Evolutionary conservation across 1,284 basidiomycete genomes (phyloP).

Genomic region (Taiwanofungus camphoratus): DNA sequence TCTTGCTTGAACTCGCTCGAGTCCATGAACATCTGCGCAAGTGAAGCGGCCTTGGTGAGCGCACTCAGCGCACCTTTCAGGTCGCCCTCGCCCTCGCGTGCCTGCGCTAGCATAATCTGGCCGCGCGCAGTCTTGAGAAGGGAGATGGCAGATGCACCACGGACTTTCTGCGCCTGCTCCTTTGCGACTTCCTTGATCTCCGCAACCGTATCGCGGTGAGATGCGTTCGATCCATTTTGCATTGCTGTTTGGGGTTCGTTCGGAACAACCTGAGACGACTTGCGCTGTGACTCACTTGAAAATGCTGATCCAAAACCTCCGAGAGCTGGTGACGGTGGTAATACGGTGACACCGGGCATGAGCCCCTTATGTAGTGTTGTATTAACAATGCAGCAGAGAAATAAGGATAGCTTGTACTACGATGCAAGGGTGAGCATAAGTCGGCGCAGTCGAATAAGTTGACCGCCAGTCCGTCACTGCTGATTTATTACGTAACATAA

Average conservation of each 20-base stretch:
- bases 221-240: slow-evolving; percentile 28
- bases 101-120: slow-evolving; percentile 45
- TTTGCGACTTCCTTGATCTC: slow-evolving; percentile 63
- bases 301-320: slow-evolving; percentile 20
- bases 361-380: slow-evolving; percentile 10
- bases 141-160: slow-evolving; percentile 48
- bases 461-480: no score
- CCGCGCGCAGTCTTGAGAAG: slow-evolving; percentile 56
- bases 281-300: slow-evolving; percentile 20
- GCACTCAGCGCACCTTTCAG: slow-evolving; percentile 52
- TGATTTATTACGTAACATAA: no score
- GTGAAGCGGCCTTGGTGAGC: slow-evolving; percentile 53
- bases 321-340: slow-evolving; percentile 27
- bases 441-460: no score
- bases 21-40: slow-evolving; percentile 52
- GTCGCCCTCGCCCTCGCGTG: slow-evolving; percentile 50
- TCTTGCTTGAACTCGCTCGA: slow-evolving; percentile 51
- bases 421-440: no score
- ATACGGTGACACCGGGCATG: slow-evolving; percentile 32
- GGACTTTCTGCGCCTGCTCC: slow-evolving; percentile 47
- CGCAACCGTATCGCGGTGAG: slow-evolving; percentile 33
- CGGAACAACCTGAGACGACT: neutral
- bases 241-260: slow-evolving; percentile 19
- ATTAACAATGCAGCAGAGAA: slow-evolving; percentile 13
- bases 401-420: slow-evolving; percentile 20